Percentiles rank a stretch among this genome's conserved stretches.
Conservation (phyloP, 2,329 filamentous ascomycete species). For the Colletotrichum coccodes region DNA sequence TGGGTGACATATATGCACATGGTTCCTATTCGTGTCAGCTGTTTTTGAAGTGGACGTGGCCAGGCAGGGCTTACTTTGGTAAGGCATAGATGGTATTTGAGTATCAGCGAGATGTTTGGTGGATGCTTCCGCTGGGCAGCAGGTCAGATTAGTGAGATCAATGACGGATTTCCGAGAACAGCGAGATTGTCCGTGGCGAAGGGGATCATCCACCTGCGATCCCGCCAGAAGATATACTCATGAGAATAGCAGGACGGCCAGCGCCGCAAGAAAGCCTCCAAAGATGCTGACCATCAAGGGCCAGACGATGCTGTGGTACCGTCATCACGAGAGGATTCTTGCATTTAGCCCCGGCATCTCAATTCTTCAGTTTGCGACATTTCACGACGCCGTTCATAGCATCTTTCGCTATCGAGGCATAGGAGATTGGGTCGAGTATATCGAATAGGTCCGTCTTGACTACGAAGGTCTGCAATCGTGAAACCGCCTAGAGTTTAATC, state of each 20-base stretch:
- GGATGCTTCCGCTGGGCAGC: background rate
- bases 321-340: background rate
- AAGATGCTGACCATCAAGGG: background rate
- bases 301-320: constrained; percentile 1
- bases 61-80: background rate
- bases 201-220: background rate
- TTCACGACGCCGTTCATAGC: background rate
- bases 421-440: constrained; percentile 3
- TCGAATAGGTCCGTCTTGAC: background rate
- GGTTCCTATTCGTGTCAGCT: constrained; percentile 5
- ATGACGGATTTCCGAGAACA: background rate
- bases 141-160: background rate
- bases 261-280: background rate
- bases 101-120: background rate
- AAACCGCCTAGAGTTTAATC: background rate
- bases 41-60: no score
- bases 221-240: background rate
- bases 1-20: constrained; percentile 52
- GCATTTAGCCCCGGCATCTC: background rate
- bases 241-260: background rate
- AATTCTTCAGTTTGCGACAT: constrained; percentile 17
- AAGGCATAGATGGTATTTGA: no score
- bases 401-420: background rate
- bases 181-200: background rate
- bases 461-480: background rate